phyloP scores from a whole-genome alignment of 2,329 filamentous ascomycete species.

The Elsinoe perseae region DNA sequence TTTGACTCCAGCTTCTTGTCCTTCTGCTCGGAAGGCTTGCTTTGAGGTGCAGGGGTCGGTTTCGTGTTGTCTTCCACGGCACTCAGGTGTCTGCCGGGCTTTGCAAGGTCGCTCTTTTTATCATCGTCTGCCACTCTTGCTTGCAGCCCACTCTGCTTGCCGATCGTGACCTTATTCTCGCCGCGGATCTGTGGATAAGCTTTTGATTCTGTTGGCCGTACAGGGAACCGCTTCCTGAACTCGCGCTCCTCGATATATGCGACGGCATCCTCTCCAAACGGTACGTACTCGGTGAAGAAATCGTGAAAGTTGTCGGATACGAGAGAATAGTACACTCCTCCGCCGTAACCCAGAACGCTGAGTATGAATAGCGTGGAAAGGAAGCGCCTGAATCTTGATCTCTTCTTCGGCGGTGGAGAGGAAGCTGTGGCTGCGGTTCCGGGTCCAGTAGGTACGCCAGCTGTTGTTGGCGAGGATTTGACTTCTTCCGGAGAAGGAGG shows the following conservation, averaged over 20 bases:
- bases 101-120: slow-evolving; percentile 31
- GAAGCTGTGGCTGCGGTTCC: slow-evolving; percentile 37
- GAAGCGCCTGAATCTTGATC: slow-evolving; percentile 67
- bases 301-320: slow-evolving; percentile 98
- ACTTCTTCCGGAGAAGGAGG: slow-evolving; percentile 20
- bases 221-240: slow-evolving; percentile 76
- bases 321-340: slow-evolving; percentile 86
- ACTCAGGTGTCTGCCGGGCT: slow-evolving; percentile 53
- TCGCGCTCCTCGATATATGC: slow-evolving; percentile 93
- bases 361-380: slow-evolving; percentile 70
- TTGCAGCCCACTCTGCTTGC: slow-evolving; percentile 75
- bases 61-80: slow-evolving; percentile 45
- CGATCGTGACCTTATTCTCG: slow-evolving; percentile 70
- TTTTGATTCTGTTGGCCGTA: slow-evolving; percentile 36
- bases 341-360: slow-evolving; percentile 69
- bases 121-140: slow-evolving; percentile 64
- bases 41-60: slow-evolving; percentile 16
- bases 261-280: slow-evolving; percentile 88
- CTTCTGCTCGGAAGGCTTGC: slow-evolving; percentile 16
- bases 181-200: slow-evolving; percentile 42
- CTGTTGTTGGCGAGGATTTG: background rate
- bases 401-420: slow-evolving; percentile 49
- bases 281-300: slow-evolving; percentile 95
- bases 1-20: slow-evolving; percentile 13
- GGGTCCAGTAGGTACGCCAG: slow-evolving; percentile 32